Conservation (phyloP, 495 filamentous ascomycete species). For the Acidomyces sp. region DNA sequence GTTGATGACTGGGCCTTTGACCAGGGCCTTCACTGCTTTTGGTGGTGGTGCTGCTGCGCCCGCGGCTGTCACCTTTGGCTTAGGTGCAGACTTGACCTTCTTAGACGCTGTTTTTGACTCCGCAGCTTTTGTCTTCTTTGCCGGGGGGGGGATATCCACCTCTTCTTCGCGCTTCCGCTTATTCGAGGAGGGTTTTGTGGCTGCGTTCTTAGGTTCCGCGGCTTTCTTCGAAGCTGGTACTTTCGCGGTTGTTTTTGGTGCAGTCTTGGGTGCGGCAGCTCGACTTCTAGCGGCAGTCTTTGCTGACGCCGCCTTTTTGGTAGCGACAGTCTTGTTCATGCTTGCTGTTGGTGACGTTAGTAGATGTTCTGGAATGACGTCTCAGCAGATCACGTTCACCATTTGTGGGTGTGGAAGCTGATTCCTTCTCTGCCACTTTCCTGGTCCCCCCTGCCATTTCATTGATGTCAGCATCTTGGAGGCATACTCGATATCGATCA, state of each 20-base stretch:
- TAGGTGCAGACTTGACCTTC: constrained; percentile 9
- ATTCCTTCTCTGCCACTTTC: too few relatives aligned
- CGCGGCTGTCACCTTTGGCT: constrained; percentile 6
- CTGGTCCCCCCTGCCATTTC: too few relatives aligned
- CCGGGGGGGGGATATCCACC: not conserved
- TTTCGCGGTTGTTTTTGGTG: not conserved
- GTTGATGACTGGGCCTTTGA: constrained; percentile 27
- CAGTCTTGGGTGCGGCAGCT: too few relatives aligned
- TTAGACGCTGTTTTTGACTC: not conserved
- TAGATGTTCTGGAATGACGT: not conserved
- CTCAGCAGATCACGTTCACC: too few relatives aligned
- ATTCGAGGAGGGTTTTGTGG: constrained; percentile 1
- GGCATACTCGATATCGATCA: not conserved
- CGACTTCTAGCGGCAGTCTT: too few relatives aligned
- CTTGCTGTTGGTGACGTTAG: not conserved
- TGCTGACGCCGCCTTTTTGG: not conserved
- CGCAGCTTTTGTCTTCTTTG: constrained; percentile 3
- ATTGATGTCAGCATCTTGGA: too few relatives aligned
- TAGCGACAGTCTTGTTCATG: not conserved
- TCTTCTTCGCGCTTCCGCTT: constrained; percentile 8
- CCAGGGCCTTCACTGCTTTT: constrained; percentile 20
- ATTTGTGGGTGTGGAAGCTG: too few relatives aligned
- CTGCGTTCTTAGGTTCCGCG: constrained; percentile 7
- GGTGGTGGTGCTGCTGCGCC: constrained; percentile 4
- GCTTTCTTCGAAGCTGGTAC: constrained; percentile 2